Evolutionary conservation across 2,329 filamentous ascomycete genomes (phyloP).

Genomic region (Paracoccidioides lutzii): DNA sequence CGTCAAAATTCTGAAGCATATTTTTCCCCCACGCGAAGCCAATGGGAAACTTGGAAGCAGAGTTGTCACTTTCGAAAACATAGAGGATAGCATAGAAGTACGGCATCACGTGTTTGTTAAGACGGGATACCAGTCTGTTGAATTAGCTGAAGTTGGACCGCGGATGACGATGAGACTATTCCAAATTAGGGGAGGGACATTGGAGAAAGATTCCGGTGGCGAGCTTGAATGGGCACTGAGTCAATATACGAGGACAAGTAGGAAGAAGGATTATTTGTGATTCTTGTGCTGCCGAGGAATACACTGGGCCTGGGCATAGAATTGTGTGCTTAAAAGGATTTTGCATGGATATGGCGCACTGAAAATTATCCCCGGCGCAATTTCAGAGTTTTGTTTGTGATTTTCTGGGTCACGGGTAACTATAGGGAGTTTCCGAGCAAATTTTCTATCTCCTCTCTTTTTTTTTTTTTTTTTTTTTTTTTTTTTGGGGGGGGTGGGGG

Average conservation of each 20-base stretch:
- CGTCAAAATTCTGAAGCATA: slow-evolving; percentile 80
- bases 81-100: slow-evolving; percentile 78
- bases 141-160: slow-evolving; percentile 79
- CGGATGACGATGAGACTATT: slow-evolving; percentile 96
- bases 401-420: not conserved
- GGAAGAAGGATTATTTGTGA: slow-evolving; percentile 90
- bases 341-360: not conserved
- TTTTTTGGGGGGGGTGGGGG: too few relatives aligned
- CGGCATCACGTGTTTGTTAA: slow-evolving; percentile 89
- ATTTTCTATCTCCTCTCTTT: not conserved
- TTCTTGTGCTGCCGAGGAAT: not conserved
- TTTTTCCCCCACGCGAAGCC: slow-evolving; percentile 80
- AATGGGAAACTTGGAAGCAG: slow-evolving; percentile 72
- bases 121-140: slow-evolving; percentile 79
- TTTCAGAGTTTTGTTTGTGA: not conserved
- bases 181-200: slow-evolving; percentile 78
- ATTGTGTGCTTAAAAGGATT: not conserved
- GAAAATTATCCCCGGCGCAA: not conserved
- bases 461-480: not conserved
- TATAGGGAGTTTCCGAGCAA: not conserved
- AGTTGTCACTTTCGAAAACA: slow-evolving; percentile 88
- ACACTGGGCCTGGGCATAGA: not conserved
- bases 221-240: slow-evolving; percentile 95
- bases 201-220: slow-evolving; percentile 80
- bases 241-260: slow-evolving; percentile 83